Evolutionary conservation across 345 rosid genomes (phyloP).

Genomic region (Gossypioides kirkii): DNA sequence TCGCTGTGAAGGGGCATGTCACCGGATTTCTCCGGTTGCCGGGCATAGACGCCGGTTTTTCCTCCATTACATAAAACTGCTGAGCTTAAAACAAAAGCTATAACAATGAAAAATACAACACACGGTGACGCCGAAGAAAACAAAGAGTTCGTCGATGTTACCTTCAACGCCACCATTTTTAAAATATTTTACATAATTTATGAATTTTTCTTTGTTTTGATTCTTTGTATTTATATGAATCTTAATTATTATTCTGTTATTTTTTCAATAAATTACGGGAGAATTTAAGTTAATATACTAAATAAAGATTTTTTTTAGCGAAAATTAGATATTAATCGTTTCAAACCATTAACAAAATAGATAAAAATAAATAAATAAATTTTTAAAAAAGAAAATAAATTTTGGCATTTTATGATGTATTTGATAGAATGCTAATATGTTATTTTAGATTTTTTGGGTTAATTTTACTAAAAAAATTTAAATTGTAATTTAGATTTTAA

Average conservation of each 20-base stretch:
- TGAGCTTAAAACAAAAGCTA: slow-evolving; percentile 30
- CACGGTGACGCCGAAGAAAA: not conserved
- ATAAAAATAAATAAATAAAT: too few relatives aligned
- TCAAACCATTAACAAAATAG: not conserved
- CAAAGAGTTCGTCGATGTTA: not conserved
- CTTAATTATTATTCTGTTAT: not conserved
- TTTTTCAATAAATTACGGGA: not conserved
- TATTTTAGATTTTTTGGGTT: too few relatives aligned
- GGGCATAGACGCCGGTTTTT: slow-evolving; percentile 38
- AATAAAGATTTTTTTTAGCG: not conserved
- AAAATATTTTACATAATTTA: not conserved
- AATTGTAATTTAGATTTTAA: too few relatives aligned
- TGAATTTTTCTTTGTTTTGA: not conserved
- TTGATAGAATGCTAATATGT: too few relatives aligned
- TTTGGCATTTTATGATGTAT: too few relatives aligned
- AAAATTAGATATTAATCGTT: not conserved
- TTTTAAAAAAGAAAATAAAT: too few relatives aligned
- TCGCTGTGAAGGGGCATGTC: slow-evolving; percentile 62
- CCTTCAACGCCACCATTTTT: not conserved
- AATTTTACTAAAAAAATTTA: too few relatives aligned
- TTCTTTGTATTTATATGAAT: not conserved
- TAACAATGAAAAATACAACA: slow-evolving; percentile 3
- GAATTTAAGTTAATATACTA: not conserved
- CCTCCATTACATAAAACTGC: slow-evolving; percentile 44
- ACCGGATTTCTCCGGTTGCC: slow-evolving; percentile 34